Percentiles rank a stretch among this genome's conserved stretches.
These are phyloP conservation scores for Tephrocybe sp. DNA, from an alignment of 768 basidiomycete species.

Conservation along the genomic window DNA sequence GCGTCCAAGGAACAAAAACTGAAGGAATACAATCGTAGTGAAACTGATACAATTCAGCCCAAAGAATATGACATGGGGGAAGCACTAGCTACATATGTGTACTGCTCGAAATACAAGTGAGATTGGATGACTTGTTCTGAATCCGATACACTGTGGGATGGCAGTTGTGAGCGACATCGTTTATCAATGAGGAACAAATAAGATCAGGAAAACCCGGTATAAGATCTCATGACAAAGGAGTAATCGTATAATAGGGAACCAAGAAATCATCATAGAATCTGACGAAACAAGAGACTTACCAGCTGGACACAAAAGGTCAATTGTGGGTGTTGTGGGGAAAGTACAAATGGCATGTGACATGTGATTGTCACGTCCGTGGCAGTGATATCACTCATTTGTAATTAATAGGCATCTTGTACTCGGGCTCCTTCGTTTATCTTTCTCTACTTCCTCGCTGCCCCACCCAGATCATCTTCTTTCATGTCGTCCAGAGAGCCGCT, in stretches of 20 bases:
- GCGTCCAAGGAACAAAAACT: too few species aligned
- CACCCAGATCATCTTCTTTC: conserved; percentile 8
- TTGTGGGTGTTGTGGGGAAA: conserved; percentile 9
- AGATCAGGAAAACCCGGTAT: conserved; percentile 45
- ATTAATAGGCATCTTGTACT: conserved; percentile 8
- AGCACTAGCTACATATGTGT: too few species aligned
- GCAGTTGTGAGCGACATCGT: not conserved
- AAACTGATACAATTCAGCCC: too few species aligned
- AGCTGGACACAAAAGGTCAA: conserved; percentile 18
- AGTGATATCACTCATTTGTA: conserved; percentile 12
- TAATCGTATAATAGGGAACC: conserved; percentile 68
- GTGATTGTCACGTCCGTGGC: conserved; percentile 8
- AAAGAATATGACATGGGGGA: too few species aligned
- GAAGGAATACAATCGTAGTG: too few species aligned
- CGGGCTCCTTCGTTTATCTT: conserved; percentile 13
- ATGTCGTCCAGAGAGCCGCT: conserved; percentile 76
- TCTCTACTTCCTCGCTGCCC: not conserved
- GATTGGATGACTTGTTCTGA: too few species aligned
- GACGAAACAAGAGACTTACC: conserved; percentile 19
- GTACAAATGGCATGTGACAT: conserved; percentile 8
- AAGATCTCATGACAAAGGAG: conserved; percentile 37
- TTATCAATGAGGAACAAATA: not conserved
- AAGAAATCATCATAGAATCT: conserved; percentile 40
- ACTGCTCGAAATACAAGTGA: too few species aligned
- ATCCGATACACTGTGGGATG: too few species aligned